These are phyloP conservation scores for Flaveria sonorensis DNA, from an alignment of 129 eudicot genomes.

Conservation along the genomic window DNA sequence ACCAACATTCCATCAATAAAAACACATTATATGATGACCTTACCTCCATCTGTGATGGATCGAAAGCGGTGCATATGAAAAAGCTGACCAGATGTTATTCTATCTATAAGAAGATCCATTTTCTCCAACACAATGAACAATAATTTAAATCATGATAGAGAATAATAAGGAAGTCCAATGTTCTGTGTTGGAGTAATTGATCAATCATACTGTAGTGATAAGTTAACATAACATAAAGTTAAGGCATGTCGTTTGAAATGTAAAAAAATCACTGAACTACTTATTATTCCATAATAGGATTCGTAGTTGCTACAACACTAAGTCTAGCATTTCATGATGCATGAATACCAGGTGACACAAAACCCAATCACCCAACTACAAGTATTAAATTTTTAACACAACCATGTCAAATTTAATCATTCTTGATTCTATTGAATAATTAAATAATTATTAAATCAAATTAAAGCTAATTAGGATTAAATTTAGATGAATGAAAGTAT, in stretches of 20 bases:
- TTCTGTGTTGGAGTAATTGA: constrained; percentile 96
- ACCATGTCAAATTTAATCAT: too few species aligned
- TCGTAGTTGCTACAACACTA: constrained; percentile 98
- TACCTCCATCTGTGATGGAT: constrained; percentile 89
- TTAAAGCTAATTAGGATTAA: too few species aligned
- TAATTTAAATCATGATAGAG: constrained; percentile 92
- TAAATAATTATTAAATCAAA: too few species aligned
- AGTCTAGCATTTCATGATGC: constrained; percentile 96
- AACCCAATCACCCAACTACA: too few species aligned
- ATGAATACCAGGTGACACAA: constrained; percentile 64
- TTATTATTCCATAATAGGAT: constrained; percentile 97
- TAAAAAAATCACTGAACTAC: constrained; percentile 15
- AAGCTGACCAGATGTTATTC: constrained; percentile 88
- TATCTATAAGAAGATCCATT: constrained; percentile 94
- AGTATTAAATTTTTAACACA: too few species aligned
- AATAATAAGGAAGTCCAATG: constrained; percentile 96
- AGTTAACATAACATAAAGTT: constrained; percentile 16
- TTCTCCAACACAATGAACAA: constrained; percentile 96
- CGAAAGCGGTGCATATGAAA: constrained; percentile 91
- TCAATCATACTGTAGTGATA: constrained; percentile 82
- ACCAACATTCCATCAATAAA: neutral
- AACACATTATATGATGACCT: neutral
- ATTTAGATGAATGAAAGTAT: too few species aligned
- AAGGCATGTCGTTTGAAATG: neutral
- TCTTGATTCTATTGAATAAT: too few species aligned